Evolutionary conservation across 129 eudicot genomes (phyloP).

Genomic region (Cynara cardunculus): DNA sequence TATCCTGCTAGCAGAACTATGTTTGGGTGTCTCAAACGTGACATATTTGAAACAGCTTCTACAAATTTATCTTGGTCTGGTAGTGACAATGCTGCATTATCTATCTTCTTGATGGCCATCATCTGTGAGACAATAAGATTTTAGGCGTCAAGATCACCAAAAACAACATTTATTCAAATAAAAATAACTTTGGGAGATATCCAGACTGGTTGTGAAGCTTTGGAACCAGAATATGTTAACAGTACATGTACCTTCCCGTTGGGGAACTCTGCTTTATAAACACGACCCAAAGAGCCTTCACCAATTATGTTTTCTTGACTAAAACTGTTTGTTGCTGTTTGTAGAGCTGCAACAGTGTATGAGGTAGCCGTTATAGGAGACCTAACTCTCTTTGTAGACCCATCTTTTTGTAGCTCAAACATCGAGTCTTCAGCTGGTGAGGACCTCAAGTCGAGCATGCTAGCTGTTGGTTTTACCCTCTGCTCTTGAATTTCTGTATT

Average conservation of each 20-base stretch:
- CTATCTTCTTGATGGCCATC: constrained; percentile 73
- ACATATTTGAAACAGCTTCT: constrained; percentile 75
- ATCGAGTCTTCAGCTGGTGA: constrained; percentile 51
- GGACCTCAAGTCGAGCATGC: constrained; percentile 51
- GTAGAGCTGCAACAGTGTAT: constrained; percentile 92
- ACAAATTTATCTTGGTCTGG: constrained; percentile 74
- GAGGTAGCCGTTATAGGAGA: constrained; percentile 84
- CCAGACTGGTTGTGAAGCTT: neutral
- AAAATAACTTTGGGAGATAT: neutral
- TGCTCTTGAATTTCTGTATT: constrained; percentile 77
- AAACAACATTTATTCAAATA: neutral
- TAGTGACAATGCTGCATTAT: constrained; percentile 64
- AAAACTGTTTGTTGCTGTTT: constrained; percentile 95
- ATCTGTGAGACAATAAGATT: constrained; percentile 24
- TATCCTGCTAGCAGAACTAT: constrained; percentile 65
- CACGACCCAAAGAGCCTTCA: constrained; percentile 99
- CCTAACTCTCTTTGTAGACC: constrained; percentile 62
- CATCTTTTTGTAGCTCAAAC: constrained; percentile 68
- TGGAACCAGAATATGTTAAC: neutral
- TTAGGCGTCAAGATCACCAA: neutral
- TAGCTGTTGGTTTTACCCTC: constrained; percentile 51
- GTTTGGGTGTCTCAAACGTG: constrained; percentile 73
- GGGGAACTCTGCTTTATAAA: constrained; percentile 90
- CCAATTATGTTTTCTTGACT: constrained; percentile 91
- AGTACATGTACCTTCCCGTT: constrained; percentile 73